Evolutionary conservation across 1,284 basidiomycete species (phyloP), one percentile per base, ranked within the genome.

Genomic region (Vanrija sp.): DNA sequence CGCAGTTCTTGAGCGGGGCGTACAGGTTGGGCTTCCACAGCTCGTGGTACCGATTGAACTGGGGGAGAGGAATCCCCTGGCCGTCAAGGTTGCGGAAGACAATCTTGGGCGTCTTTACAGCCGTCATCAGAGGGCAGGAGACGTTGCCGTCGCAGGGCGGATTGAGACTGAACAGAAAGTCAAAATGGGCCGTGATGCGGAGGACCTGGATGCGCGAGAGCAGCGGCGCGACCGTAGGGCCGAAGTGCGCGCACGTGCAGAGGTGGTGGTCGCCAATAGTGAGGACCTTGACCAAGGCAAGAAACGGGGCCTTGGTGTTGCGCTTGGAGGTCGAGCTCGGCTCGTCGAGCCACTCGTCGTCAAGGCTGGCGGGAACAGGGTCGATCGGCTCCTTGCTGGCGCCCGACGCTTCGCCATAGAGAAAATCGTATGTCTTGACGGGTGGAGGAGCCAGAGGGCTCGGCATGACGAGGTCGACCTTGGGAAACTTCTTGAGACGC

Each of bases 41-140:
- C 31, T 31, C 31, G 31, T 31, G 31, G 31, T 31, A 31, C 31
- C 12, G 12, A n/a, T 39, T 39, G n/a, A n/a, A 39, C 38, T 39
- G 38, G 12, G 38, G 38, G 9, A 39, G 38, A 3, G 46, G 36
- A 8, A 47, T 36, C 0, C 49, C 49, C 14, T 24, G 36, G 12
- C 35, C 45, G 35, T 53, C 51, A 9, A 47, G 41, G 35, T 53
- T 53, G 45, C 51, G 51, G 15, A 53, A 41, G n/a, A 53, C 45
- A 16, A 47, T 22, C 45, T 53, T 53, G 41, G 24, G 45, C 4
- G 45, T n/a, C 25, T n/a, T 20, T 16, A 53, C 5, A 16, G 14
- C 15, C 14, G 14, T 14, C 45, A 53, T 27, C 27, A 51, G 31
- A 12, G 46, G 18, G 41, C 51, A 53, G 0, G 10, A 18, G 8